Evolutionary conservation across 129 eudicot species (phyloP).

Genomic region (Flaveria sonorensis): DNA sequence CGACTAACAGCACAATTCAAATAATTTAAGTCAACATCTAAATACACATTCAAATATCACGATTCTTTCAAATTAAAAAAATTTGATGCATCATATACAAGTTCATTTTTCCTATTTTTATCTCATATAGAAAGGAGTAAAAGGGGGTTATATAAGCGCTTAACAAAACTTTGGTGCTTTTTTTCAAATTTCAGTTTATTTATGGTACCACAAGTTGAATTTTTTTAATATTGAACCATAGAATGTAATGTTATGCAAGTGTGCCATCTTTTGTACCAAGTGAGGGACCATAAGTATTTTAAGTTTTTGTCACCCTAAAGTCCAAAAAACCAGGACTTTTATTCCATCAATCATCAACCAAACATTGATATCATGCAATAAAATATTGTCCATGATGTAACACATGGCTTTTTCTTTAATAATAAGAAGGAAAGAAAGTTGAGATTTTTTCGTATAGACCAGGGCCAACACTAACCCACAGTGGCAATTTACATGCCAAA

Average conservation of each 20-base stretch:
- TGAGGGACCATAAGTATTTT: constrained; percentile 8
- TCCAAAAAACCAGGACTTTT: constrained; percentile 23
- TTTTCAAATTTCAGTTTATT: background rate
- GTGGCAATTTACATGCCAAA: too few species aligned
- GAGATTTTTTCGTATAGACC: too few species aligned
- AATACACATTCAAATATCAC: background rate
- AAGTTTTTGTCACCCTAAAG: constrained; percentile 30
- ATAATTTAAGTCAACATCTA: background rate
- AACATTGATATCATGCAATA: background rate
- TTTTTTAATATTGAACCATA: background rate
- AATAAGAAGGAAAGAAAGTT: too few species aligned
- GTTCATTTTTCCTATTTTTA: background rate
- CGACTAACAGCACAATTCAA: background rate
- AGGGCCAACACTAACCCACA: too few species aligned
- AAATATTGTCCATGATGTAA: background rate
- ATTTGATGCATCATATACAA: background rate
- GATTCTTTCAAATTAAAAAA: background rate
- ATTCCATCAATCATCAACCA: constrained; percentile 18
- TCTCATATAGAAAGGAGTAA: background rate
- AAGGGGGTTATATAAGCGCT: background rate
- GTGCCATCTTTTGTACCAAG: constrained; percentile 32
- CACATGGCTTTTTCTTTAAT: too few species aligned
- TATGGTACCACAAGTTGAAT: background rate
- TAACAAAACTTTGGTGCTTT: background rate
- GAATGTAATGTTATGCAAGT: constrained; percentile 2